A percentile compares a stretch with the other conserved stretches of the same genome.
phyloP scores from a whole-genome alignment of 2,329 filamentous ascomycete genomes.

The Penicillium sp. region DNA sequence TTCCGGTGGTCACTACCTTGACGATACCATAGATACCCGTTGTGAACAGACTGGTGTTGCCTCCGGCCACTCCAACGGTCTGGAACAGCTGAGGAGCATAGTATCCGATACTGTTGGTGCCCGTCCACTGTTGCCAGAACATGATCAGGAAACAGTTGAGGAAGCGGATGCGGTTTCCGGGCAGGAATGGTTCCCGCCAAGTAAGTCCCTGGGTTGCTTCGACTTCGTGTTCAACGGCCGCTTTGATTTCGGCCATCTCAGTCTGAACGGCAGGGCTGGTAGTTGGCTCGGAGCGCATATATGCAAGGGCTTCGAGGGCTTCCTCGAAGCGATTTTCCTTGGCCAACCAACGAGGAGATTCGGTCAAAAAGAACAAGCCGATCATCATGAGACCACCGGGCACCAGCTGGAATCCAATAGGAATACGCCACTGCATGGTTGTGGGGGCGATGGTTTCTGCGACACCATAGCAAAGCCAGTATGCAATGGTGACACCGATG shows the following conservation, averaged over 20 bases:
- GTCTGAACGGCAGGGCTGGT: constrained; percentile 73
- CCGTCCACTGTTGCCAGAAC: constrained; percentile 73
- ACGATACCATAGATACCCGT: constrained; percentile 56
- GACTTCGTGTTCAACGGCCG: constrained; percentile 70
- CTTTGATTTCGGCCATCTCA: constrained; percentile 81
- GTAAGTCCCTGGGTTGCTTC: constrained; percentile 61
- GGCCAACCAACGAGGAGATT: constrained; percentile 82
- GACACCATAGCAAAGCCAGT: constrained; percentile 55
- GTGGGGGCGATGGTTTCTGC: constrained; percentile 35
- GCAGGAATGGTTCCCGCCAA: constrained; percentile 63
- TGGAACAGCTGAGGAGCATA: constrained; percentile 49
- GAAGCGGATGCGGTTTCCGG: constrained; percentile 62
- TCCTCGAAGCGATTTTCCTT: constrained; percentile 68
- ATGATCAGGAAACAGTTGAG: constrained; percentile 72
- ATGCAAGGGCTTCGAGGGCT: constrained; percentile 62
- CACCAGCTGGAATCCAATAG: constrained; percentile 74
- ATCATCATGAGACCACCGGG: constrained; percentile 58
- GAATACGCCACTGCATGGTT: constrained; percentile 64
- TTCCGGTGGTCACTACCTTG: constrained; percentile 73
- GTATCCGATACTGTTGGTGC: constrained; percentile 80
- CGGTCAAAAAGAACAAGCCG: constrained; percentile 64
- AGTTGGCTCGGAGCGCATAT: constrained; percentile 70
- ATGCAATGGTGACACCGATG: constrained; percentile 38
- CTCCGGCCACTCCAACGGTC: constrained; percentile 71
- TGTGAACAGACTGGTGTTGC: constrained; percentile 79